Evolutionary conservation across 1,284 basidiomycete species (phyloP).

Genomic region (Austroboletus novae-zelandiae): DNA sequence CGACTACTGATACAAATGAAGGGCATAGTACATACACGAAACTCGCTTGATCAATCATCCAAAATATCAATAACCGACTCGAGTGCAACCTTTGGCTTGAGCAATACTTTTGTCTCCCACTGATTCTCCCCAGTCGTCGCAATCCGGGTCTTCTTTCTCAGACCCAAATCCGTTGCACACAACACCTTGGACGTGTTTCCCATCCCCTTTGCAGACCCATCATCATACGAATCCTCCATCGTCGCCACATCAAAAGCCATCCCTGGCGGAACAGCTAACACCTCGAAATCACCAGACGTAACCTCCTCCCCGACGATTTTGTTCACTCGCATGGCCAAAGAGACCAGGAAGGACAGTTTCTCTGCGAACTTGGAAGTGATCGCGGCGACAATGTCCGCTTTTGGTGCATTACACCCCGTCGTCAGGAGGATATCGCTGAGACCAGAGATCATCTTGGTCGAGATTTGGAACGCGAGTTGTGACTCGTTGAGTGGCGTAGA

Average conservation of each 20-base stretch:
- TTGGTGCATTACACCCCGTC: constrained; percentile 23
- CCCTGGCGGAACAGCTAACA: constrained; percentile 25
- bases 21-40: too few relatives aligned
- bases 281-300: constrained; percentile 33
- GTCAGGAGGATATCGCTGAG: constrained; percentile 30
- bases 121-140: constrained; percentile 28
- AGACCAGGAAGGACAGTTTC: constrained; percentile 27
- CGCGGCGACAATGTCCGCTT: constrained; percentile 16
- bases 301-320: constrained; percentile 35
- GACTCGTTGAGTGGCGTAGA: constrained; percentile 20
- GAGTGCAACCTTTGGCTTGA: constrained; percentile 35
- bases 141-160: constrained; percentile 29
- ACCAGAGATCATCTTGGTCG: constrained; percentile 22
- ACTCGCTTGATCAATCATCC: too few relatives aligned
- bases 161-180: constrained; percentile 35
- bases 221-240: constrained; percentile 28
- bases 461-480: constrained; percentile 23
- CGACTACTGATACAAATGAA: too few relatives aligned
- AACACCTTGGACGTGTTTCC: constrained; percentile 16
- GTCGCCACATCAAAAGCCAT: constrained; percentile 25
- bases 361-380: constrained; percentile 29
- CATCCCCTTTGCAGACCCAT: neutral
- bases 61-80: too few relatives aligned
- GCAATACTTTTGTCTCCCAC: constrained; percentile 30
- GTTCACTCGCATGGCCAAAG: constrained; percentile 29